Base-by-base conservation (phyloP, 2,329 filamentous ascomycete species). In the Colletotrichum lentis region DNA sequence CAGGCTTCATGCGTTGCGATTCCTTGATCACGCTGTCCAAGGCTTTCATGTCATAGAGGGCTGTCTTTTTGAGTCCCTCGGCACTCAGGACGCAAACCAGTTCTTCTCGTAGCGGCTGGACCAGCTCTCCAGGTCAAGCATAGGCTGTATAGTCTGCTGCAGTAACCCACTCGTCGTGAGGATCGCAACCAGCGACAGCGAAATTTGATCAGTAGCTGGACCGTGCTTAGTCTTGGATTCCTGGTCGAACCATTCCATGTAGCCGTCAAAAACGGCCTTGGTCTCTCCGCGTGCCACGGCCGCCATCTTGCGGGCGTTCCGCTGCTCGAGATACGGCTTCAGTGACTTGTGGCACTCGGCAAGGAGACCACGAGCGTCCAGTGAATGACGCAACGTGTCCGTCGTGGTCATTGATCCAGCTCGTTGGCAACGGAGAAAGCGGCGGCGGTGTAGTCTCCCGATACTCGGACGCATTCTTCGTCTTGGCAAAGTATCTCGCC, bases 21-120 rank as follows among this genome's bases (percentile, higher is more conserved):
- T 75, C 73, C 39, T 75, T 74, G 35, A 75, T 37, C 6, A 74
- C 71, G 54, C 73, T 74, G 44, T 75, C 74, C 70, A 75, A 69
- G 6, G 74, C 69, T 49, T 73, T 71, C 22, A 74, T 18, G 41
- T 58, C 70, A 49, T 73, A 72, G 1, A 76, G 53, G 1, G 73
- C 70, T 2, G 67, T 66, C 54, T 74, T 74, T 35, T 60, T 70
- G 18, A 70, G 58, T 6, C 73, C 73, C 2, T 72, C 24, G 12
- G 61, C 53, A 11, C 54, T 35, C 3, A 75, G 58, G 0, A 75
- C 74, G 0, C 43, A 18, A 20, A 72, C 49, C 2, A 73, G 27
- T 39, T 76, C 74, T 14, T 73, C 60, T 4, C 74, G 63, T 18
- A 76, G 50, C 4, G 73, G 67, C 6, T 70, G 22, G 12, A 74